Percentiles rank a stretch among this genome's conserved stretches.
phyloP scores from a whole-genome alignment of 1,139 yeast species.

The Hansenula lynferdii region DNA sequence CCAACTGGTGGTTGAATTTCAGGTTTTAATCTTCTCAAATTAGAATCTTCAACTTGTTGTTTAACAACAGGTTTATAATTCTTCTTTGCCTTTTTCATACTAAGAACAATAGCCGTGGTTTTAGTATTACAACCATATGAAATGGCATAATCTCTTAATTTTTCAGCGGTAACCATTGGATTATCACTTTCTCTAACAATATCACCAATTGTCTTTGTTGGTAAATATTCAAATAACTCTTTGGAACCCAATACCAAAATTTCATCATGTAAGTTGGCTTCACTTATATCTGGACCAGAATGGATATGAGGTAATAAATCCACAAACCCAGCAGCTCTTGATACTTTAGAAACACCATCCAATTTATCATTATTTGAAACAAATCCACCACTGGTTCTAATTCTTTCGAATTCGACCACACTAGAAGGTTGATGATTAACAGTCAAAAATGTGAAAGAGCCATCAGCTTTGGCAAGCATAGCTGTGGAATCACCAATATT shows the following conservation, averaged over 20 bases:
- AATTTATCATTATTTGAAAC: conserved; percentile 83
- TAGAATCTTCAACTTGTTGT: conserved; percentile 65
- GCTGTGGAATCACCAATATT: conserved; percentile 92
- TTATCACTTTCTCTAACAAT: conserved; percentile 77
- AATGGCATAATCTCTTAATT: conserved; percentile 88
- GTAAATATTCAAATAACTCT: conserved; percentile 80
- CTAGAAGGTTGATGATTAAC: conserved; percentile 82
- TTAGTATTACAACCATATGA: conserved; percentile 87
- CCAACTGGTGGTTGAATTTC: conserved; percentile 97
- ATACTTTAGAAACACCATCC: conserved; percentile 77
- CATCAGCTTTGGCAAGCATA: conserved; percentile 71
- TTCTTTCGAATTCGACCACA: conserved; percentile 76
- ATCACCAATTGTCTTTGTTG: conserved; percentile 86
- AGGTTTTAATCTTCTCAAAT: conserved; percentile 77
- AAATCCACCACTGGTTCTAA: conserved; percentile 87
- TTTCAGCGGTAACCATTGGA: conserved; percentile 91
- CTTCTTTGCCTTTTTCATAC: conserved; percentile 44
- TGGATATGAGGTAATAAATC: conserved; percentile 84
- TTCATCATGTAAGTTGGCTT: conserved; percentile 67
- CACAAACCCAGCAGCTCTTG: conserved; percentile 91
- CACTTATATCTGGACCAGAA: conserved; percentile 78
- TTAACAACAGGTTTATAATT: conserved; percentile 38
- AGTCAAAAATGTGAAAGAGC: conserved; percentile 71
- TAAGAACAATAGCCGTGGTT: conserved; percentile 78
- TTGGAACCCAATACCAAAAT: conserved; percentile 80